Base-by-base conservation (phyloP, 1,284 basidiomycete genomes). In the Cryptococcus jaspeensis region DNA sequence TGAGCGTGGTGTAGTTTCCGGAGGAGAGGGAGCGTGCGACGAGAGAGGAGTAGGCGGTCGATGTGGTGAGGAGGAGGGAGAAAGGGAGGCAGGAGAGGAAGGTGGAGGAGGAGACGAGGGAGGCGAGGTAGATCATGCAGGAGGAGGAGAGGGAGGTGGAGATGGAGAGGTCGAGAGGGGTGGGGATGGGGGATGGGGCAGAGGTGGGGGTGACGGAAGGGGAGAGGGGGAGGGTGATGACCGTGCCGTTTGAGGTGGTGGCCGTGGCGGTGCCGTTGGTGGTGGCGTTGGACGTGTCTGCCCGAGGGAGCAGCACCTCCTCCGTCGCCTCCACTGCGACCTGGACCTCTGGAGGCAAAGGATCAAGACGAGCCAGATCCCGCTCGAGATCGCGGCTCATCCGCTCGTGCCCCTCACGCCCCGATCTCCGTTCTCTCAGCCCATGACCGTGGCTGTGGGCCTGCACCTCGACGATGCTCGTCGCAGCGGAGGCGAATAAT, bases 11-110 rank as follows among this genome's bases (percentile, higher is more conserved):
- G 47, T 85, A 74, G 72, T 90, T 85, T 1, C 73, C 71, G 66
- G 89, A 84, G 16, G 83, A 81, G 67, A 81, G 54, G 39, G 84
- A 74, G 8, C 56, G 38, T n/a, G 55, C 49, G 9, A 73, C 39
- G 23, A 70, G 50, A 2, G 52, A 48, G 6, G 67, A 62, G 68
- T 89, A 90, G 4, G 76, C 78, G 7, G 77, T 62, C 1, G 88
- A 89, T 3, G 78, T 81, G 58, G 82, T 79, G 35, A 85, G 72
- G 40, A 92, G 81, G 45, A 91, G 70, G 1, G 88, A 88, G 72
- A 92, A 86, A 0, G 90, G 84, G 5, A 90, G 82, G 70, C 90
- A 92, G 6, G 81, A 70, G 16, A 83, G 79, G 72, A 92, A 90
- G 0, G 84, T 70, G 2, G 73, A 43, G 0, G 82, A 77, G 59